A percentile compares a stretch with the other conserved stretches of the same genome.
phyloP scores from a whole-genome alignment of 306 rosid genomes.

The Psophocarpus tetragonolobus region DNA sequence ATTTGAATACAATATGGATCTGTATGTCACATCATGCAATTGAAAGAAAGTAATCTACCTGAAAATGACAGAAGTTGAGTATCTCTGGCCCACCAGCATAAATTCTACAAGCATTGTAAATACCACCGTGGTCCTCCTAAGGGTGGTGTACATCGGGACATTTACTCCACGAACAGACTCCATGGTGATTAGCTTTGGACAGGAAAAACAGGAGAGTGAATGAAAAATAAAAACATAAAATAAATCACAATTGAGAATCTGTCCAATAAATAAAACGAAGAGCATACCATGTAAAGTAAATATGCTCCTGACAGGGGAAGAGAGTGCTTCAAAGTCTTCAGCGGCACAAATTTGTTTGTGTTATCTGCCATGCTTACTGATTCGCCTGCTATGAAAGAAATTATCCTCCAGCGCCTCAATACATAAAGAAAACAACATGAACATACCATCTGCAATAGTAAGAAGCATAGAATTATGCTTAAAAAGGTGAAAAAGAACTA shows the following conservation, averaged over 20 bases:
- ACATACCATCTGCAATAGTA: conserved; percentile 68
- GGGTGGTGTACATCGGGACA: conserved; percentile 93
- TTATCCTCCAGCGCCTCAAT: conserved; percentile 64
- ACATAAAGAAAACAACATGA: conserved; percentile 68
- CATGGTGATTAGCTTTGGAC: conserved; percentile 81
- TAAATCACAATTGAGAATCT: neutral
- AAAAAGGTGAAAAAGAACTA: neutral
- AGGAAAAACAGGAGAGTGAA: conserved; percentile 40
- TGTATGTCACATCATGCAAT: conserved; percentile 11
- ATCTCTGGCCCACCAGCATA: conserved; percentile 66
- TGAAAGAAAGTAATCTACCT: conserved; percentile 54
- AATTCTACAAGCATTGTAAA: conserved; percentile 74
- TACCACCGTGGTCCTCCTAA: conserved; percentile 85
- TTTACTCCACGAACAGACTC: conserved; percentile 93
- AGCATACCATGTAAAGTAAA: conserved; percentile 78
- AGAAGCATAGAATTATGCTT: neutral
- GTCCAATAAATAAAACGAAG: neutral
- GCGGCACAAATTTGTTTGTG: conserved; percentile 51
- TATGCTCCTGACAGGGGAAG: conserved; percentile 74
- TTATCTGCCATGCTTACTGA: conserved; percentile 40
- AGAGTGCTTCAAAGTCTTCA: conserved; percentile 64
- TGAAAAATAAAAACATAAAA: conserved; percentile 25
- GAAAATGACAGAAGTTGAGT: conserved; percentile 59
- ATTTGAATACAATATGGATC: conserved; percentile 21
- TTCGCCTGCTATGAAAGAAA: conserved; percentile 63